Evolutionary conservation across 2,329 filamentous ascomycete genomes (phyloP).

Genomic region (Cladophialophora psammophila): DNA sequence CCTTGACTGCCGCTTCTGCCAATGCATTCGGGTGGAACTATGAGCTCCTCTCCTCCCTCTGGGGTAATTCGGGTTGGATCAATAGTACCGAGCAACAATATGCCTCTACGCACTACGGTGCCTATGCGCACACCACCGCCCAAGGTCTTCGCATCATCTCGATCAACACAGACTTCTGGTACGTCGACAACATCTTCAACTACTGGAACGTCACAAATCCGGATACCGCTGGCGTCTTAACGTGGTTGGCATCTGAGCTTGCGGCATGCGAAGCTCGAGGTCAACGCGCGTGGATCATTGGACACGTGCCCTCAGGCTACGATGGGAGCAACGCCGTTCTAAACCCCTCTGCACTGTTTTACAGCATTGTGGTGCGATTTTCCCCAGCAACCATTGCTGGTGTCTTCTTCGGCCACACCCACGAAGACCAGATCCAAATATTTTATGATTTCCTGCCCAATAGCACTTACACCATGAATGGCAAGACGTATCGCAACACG

Average conservation of each 20-base stretch:
- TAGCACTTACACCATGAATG: slow-evolving; percentile 3
- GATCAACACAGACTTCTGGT: slow-evolving; percentile 17
- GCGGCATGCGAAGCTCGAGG: slow-evolving; percentile 4
- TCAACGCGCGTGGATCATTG: slow-evolving; percentile 10
- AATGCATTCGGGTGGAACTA: slow-evolving; percentile 16
- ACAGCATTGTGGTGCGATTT: slow-evolving; percentile 7
- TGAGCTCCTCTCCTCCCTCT: slow-evolving; percentile 11
- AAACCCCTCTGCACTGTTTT: slow-evolving; percentile 3
- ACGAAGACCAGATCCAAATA: slow-evolving; percentile 10
- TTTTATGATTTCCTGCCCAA: slow-evolving; percentile 15
- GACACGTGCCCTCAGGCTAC: slow-evolving; percentile 11
- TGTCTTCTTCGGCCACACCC: slow-evolving; percentile 15
- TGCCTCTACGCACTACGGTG: slow-evolving; percentile 11
- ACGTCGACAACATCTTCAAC: slow-evolving; percentile 10
- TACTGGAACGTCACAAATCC: slow-evolving; percentile 15
- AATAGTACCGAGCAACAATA: slow-evolving; percentile 3
- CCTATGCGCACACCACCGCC: slow-evolving; percentile 9
- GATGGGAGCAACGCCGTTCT: slow-evolving; percentile 1
- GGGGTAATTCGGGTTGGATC: slow-evolving; percentile 8
- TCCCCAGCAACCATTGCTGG: slow-evolving; percentile 11
- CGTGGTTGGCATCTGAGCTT: background rate
- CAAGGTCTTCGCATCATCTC: slow-evolving; percentile 8
- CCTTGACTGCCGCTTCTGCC: background rate
- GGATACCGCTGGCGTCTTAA: slow-evolving; percentile 5
- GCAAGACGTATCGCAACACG: slow-evolving; percentile 10